Conservation (phyloP, 257 asterid genomes). For the Gentiana dahurica region DNA sequence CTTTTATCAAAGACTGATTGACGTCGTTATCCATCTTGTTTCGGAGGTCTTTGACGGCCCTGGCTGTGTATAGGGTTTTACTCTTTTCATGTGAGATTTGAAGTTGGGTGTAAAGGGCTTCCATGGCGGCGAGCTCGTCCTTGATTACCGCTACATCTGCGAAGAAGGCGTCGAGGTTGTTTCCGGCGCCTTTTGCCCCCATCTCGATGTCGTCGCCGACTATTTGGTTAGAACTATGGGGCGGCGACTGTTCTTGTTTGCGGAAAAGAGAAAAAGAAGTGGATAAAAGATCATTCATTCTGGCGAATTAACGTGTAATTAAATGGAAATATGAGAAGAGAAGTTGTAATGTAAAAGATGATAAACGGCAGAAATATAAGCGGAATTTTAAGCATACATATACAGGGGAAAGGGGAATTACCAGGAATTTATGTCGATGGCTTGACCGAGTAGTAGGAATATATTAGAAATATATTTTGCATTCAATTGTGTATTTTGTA, state of each 20-base stretch:
- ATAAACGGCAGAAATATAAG: too few relatives aligned
- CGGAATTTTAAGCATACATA: too few relatives aligned
- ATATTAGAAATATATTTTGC: too few relatives aligned
- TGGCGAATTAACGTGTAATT: not conserved
- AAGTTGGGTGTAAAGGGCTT: constrained; percentile 42
- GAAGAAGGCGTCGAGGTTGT: constrained; percentile 41
- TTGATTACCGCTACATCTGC: constrained; percentile 34
- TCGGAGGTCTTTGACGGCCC: constrained; percentile 27
- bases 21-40: constrained; percentile 30
- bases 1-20: constrained; percentile 23
- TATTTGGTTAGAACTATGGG: constrained; percentile 24
- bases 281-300: constrained; percentile 69
- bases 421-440: too few relatives aligned
- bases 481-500: too few relatives aligned
- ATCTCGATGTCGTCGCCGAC: constrained; percentile 12
- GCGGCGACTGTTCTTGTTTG: constrained; percentile 22
- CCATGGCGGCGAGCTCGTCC: constrained; percentile 39
- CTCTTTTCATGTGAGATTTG: constrained; percentile 42
- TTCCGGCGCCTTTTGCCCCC: constrained; percentile 24
- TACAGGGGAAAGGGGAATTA: too few relatives aligned
- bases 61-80: constrained; percentile 37
- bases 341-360: too few relatives aligned
- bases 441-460: too few relatives aligned
- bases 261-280: constrained; percentile 56
- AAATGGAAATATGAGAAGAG: too few relatives aligned